phyloP scores from a whole-genome alignment of 1,284 basidiomycete genomes.

The Paramarasmius palmivorus region DNA sequence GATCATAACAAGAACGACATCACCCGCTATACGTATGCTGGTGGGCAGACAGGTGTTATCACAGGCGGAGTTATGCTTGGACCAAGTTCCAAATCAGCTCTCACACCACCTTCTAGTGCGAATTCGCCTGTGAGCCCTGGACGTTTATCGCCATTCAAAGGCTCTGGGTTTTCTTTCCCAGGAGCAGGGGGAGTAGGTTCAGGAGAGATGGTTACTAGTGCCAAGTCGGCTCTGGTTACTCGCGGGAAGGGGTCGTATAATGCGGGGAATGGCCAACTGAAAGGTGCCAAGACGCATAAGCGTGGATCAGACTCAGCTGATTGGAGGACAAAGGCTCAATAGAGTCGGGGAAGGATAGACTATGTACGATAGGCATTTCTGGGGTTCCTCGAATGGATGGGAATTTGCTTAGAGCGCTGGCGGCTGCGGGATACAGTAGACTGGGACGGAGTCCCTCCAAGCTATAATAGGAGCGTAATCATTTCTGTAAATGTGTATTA shows the following conservation, averaged over 20 bases:
- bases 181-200: too few relatives aligned
- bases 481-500: too few relatives aligned
- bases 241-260: slow-evolving; percentile 3
- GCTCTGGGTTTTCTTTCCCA: too few relatives aligned
- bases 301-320: neutral
- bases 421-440: too few relatives aligned
- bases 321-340: neutral
- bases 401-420: too few relatives aligned
- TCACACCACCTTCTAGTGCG: neutral
- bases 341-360: too few relatives aligned
- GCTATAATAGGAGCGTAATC: too few relatives aligned
- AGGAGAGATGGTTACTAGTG: neutral
- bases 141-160: neutral
- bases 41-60: slow-evolving; percentile 10
- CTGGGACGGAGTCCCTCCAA: too few relatives aligned
- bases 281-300: neutral
- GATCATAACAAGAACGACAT: slow-evolving; percentile 3
- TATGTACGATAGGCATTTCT: too few relatives aligned
- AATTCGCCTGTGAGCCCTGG: neutral
- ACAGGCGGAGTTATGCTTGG: slow-evolving; percentile 16
- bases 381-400: too few relatives aligned
- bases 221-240: neutral
- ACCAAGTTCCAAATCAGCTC: neutral
- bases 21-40: slow-evolving; percentile 8
- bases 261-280: neutral